Base-by-base conservation (phyloP, 2,329 filamentous ascomycete species). In the Colletotrichum lindemuthianum region DNA sequence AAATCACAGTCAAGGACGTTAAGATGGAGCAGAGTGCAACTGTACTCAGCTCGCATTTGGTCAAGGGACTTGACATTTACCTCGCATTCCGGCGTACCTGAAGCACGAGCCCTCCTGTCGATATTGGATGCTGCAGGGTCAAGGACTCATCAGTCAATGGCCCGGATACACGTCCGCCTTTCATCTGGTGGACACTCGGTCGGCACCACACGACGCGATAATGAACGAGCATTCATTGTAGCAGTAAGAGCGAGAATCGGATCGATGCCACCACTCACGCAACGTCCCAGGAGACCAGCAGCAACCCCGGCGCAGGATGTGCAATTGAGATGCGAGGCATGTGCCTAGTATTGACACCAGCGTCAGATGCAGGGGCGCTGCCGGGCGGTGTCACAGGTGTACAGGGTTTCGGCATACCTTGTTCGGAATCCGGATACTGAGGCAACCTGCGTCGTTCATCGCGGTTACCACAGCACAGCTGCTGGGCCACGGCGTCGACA, bases 1-100 rank as follows among this genome's bases (percentile, higher is more conserved):
- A 15, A 55, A 55, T 37, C 47, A 34, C 52, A 32, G 11, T 55
- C 52, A 55, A 40, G 52, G 37, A 45, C 52, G 24, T 24, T 24
- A 24, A 24, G 24, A 32, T 37, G 48, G 24, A 50, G 13, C 32
- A 33, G 48, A 50, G 13, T 36, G 33, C n/a, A 33, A 36, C 24
- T 48, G 45, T 48, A 33, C 24, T 12, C 16, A 16, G 4, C 9
- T 9, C 15, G 43, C 12, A n/a, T 8, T 44, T 13, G 41, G 16
- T 8, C 13, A 2, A 44, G 12, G 43, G 43, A 45, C 9, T 16
- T 6, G 5, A 24, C 15, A 16, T 37, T 32, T 24, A 52, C 9
- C 12, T 34, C 33, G 34, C 39, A n/a, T 15, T 39, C 44, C 39
- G 11, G 16, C 9, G 39, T 10, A n/a, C n/a, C 32, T 2, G 24